Evolutionary conservation across 1,139 yeast genomes (phyloP).

Genomic region (Zygosaccharomyces sapae): DNA sequence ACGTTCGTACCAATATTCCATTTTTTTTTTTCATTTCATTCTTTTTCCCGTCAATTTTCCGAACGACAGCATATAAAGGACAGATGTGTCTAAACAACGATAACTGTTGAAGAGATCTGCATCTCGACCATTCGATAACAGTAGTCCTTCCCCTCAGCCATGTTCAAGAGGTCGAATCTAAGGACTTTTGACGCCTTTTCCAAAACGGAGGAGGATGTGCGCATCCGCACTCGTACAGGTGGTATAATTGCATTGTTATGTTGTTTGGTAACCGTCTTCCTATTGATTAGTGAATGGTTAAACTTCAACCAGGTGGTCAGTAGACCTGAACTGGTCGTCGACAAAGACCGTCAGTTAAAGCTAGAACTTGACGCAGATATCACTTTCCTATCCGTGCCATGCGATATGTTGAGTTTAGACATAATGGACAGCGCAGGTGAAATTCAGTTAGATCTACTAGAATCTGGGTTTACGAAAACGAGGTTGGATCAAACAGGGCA

Average conservation of each 20-base stretch:
- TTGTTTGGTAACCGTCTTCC: constrained; percentile 53
- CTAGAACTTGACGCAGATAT: constrained; percentile 77
- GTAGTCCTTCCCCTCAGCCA: neutral
- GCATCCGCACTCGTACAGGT: constrained; percentile 82
- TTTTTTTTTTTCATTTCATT: neutral
- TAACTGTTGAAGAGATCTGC: constrained; percentile 8
- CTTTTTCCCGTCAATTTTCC: neutral
- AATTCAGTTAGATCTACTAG: constrained; percentile 63
- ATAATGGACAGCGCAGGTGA: constrained; percentile 86
- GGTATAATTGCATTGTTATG: constrained; percentile 81
- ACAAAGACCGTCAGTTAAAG: constrained; percentile 72
- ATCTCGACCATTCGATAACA: neutral
- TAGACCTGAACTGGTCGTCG: constrained; percentile 83
- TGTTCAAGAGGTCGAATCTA: constrained; percentile 26
- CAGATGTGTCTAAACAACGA: neutral
- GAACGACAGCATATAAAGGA: neutral
- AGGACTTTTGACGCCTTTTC: constrained; percentile 70
- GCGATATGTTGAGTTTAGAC: constrained; percentile 61
- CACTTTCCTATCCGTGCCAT: constrained; percentile 78
- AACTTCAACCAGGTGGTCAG: constrained; percentile 65
- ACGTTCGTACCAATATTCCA: too few relatives aligned
- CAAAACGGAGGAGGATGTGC: constrained; percentile 90
- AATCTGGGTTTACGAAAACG: constrained; percentile 66
- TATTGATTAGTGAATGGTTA: constrained; percentile 69
- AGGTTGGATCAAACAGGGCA: constrained; percentile 45